Evolutionary conservation across 306 rosid genomes (phyloP).

Genomic region (Lathyrus aphaca): DNA sequence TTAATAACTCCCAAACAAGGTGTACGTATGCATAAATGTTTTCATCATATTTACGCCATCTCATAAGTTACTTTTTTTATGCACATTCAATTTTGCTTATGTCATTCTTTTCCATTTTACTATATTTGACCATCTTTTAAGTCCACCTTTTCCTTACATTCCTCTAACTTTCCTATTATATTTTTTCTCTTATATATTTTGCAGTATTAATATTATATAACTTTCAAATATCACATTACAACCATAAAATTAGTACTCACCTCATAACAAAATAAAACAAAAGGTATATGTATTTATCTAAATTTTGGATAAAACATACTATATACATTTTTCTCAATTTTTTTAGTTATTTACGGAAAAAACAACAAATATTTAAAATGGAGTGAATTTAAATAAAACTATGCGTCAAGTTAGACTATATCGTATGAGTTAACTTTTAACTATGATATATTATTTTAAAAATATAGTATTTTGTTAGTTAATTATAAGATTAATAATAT

Average conservation of each 20-base stretch:
- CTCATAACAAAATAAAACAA: too few species aligned
- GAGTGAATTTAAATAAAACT: background rate
- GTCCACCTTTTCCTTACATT: background rate
- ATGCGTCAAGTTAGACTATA: too few species aligned
- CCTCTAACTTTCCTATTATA: background rate
- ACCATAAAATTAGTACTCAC: too few species aligned
- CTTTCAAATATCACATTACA: background rate
- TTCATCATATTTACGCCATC: background rate
- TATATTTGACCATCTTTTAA: background rate
- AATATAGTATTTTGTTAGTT: too few species aligned
- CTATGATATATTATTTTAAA: too few species aligned
- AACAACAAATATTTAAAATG: too few species aligned
- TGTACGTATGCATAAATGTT: slow-evolving; percentile 44
- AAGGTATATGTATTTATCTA: too few species aligned
- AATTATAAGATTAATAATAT: background rate
- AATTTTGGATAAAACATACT: too few species aligned
- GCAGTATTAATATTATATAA: background rate
- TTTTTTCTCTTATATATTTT: background rate
- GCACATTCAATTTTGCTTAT: slow-evolving; percentile 45
- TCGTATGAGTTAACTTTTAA: too few species aligned
- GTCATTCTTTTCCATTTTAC: slow-evolving; percentile 38
- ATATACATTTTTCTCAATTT: too few species aligned
- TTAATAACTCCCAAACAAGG: slow-evolving; percentile 38
- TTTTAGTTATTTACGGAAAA: too few species aligned
- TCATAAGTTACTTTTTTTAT: slow-evolving; percentile 35